A percentile compares a stretch with the other conserved stretches of the same genome.
These are phyloP conservation scores for Teratosphaeria gauchensis DNA, from an alignment of 2,329 filamentous ascomycete species.

Conservation along the genomic window DNA sequence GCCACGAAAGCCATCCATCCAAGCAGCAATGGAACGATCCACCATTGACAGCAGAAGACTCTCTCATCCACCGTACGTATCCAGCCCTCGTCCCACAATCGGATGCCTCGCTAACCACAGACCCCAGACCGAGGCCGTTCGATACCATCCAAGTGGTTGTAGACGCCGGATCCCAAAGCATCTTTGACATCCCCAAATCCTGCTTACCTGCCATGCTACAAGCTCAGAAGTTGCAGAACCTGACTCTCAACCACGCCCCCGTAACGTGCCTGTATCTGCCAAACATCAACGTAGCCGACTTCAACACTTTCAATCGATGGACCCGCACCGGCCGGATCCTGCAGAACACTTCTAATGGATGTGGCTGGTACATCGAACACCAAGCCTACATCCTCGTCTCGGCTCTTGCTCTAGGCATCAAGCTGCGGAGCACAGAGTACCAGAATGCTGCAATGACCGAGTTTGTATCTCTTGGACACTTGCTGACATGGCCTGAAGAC, in stretches of 20 bases:
- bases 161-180: slow-evolving; percentile 2
- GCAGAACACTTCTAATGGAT: slow-evolving; percentile 1
- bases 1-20: not conserved
- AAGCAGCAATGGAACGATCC: not conserved
- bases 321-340: slow-evolving; percentile 8
- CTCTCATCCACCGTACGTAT: not conserved
- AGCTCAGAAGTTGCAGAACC: not conserved
- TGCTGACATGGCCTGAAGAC: slow-evolving; percentile 6
- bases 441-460: slow-evolving; percentile 1
- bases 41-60: not conserved
- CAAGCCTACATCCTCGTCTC: slow-evolving; percentile 2
- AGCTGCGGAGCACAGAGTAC: not conserved
- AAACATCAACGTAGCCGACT: not conserved
- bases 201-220: not conserved
- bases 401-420: slow-evolving; percentile 3
- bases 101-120: not conserved
- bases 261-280: slow-evolving; percentile 2
- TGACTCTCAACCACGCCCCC: not conserved
- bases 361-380: slow-evolving; percentile 4
- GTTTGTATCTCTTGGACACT: not conserved
- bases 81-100: not conserved
- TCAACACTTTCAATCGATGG: slow-evolving; percentile 7
- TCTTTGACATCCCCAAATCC: slow-evolving; percentile 4
- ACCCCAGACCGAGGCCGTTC: not conserved
- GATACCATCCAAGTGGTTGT: slow-evolving; percentile 2